Base-by-base conservation (phyloP, 495 filamentous ascomycete genomes). In the Tuber magnatum region DNA sequence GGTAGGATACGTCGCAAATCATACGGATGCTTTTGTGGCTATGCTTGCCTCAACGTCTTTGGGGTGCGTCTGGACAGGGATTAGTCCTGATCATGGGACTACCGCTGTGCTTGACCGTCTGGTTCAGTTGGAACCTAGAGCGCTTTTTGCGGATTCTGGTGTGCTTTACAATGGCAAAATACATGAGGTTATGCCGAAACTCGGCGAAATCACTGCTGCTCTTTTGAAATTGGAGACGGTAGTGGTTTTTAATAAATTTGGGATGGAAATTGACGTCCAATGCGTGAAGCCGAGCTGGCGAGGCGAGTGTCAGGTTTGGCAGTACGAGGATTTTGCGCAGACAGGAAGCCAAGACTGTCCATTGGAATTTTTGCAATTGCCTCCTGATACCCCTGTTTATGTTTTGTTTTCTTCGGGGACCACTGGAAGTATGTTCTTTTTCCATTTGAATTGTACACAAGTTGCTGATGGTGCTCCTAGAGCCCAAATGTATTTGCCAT, bases 401-500 rank as follows among this genome's bases (percentile, higher is more conserved):
- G 92, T 97, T 43, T 85, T 97, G 35, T 97, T 94, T 81, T 93
- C 91, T 3, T 92, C 90, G 16, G 94, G 94, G 20, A 97, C 94
- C 0, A 97, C 94, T 2, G 94, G 93, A 3, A 90, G 77, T 79
- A 73, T 22, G 77, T 44, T 12, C 7, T 48, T 41, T 20, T 2
- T 51, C 35, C 20, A n/a, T 41, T 39, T 35, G 6, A 43, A 44
- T 32, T 46, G 24, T 40, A n/a, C 35, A 39, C 35, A 10, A 28
- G 39, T 39, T 39, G 71, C 74, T 78, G 43, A 77, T 42, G 14
- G 32, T 20, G 14, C 1, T 42, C 38, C n/a, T 22, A 79, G 77
- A 93, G 39, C 94, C 94, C 0, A 97, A 97, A 80, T 94, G 93
- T 77, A 97, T 97, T 78, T 91, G 95, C 3, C 94, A 97, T 83